Evolutionary conservation across 129 eudicot species (phyloP).

Genomic region (Artemisia annua): DNA sequence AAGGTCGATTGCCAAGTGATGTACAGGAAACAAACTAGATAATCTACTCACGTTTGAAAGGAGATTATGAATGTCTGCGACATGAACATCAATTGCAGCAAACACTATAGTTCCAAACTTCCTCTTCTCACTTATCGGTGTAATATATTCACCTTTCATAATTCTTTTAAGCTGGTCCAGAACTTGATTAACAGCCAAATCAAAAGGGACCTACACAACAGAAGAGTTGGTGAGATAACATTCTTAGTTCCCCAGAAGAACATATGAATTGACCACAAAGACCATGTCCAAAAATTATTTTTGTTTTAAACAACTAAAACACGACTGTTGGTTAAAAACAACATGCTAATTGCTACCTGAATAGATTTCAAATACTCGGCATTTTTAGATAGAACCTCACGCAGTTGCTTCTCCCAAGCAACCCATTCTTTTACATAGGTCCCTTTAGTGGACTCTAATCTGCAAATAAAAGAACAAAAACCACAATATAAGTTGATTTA

Average conservation of each 20-base stretch:
- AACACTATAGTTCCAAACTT: constrained; percentile 67
- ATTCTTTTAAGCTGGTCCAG: constrained; percentile 59
- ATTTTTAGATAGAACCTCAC: constrained; percentile 49
- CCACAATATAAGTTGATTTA: not conserved
- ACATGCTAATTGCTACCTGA: constrained; percentile 54
- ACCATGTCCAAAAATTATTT: not conserved
- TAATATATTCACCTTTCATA: constrained; percentile 71
- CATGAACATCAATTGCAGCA: constrained; percentile 78
- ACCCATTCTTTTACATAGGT: constrained; percentile 68
- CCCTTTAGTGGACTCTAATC: constrained; percentile 83
- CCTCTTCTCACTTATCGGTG: constrained; percentile 62
- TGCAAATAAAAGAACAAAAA: constrained; percentile 20
- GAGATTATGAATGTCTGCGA: constrained; percentile 54
- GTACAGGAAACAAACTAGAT: not conserved
- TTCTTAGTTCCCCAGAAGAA: not conserved
- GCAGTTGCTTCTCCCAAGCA: constrained; percentile 80
- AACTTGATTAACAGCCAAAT: constrained; percentile 58
- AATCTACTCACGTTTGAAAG: constrained; percentile 55
- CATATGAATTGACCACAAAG: not conserved
- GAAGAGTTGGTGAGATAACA: not conserved
- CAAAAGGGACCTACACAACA: constrained; percentile 76
- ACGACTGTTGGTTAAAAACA: not conserved
- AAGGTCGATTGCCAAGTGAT: not conserved
- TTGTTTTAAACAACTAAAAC: not conserved
- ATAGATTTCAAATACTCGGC: constrained; percentile 68